Base-by-base conservation (phyloP, 2,329 filamentous ascomycete species). In the Aspergillus candidus region DNA sequence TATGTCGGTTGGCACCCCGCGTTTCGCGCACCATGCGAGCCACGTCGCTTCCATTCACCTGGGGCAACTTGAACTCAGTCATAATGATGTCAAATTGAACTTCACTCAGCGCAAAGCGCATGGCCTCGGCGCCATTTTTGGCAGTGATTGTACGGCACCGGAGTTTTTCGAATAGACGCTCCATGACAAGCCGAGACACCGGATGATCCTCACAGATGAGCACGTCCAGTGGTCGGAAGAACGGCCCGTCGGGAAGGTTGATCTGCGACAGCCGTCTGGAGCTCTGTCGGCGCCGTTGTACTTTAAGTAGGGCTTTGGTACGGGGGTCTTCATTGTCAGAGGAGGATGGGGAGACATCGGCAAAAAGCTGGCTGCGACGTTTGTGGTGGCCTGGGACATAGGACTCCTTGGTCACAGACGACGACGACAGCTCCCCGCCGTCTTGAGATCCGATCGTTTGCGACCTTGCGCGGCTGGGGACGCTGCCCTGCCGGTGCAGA, bases 81-180 rank as follows among this genome's bases (percentile, higher is more conserved):
- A 98, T 93, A 63, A 98, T 96, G 57, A 96, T 88, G 67, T 98
- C 93, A 61, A 97, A 98, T 61, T 97, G 94, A 62, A 98, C 91
- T 62, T 97, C 91, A 60, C 91, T 91, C 75, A 94, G 87, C 22
- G 93, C 89, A 67, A 93, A 95, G 15, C 91, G 82, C 57, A 95
- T 84, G 10, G 91, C 93, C 61, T 98, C 93, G 0, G 88, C 84
- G 1, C 93, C 93, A 55, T 90, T 95, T 3, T 84, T 78, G 4
- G 93, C 91, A 3, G 88, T 89, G 58, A 98, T 93, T 7, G 91
- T 96, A 34, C 93, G 86, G 59, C 93, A 98, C 31, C 88, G 85
- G 31, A 97, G 74, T 69, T 97, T 98, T 66, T 98, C 93, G 41
- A 98, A 77, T 6, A 98, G 72, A 57, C 94, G 93, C 62, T 98